phyloP scores from a whole-genome alignment of 257 asterid species.

The Fraxinus americana region DNA sequence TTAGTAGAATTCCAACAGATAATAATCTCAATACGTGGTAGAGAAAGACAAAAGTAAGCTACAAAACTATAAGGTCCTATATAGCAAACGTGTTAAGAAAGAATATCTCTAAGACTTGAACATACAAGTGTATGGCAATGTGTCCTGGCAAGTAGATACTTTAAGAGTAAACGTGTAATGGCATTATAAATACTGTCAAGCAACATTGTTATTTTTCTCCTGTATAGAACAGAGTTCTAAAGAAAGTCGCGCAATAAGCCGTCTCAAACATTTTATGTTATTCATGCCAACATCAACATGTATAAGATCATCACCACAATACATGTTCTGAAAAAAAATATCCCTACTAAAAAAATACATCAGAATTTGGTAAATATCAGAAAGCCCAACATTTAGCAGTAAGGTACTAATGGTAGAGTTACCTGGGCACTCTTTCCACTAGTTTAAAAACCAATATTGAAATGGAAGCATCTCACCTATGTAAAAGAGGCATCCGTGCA shows the following conservation, averaged over 20 bases:
- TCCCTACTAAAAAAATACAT: not conserved
- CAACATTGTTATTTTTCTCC: not conserved
- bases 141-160: not conserved
- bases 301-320: not conserved
- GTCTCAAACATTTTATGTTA: not conserved
- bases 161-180: not conserved
- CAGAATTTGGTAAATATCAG: not conserved
- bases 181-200: not conserved
- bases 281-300: not conserved
- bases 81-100: not conserved
- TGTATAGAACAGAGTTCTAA: not conserved
- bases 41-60: not conserved
- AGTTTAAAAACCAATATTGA: slow-evolving; percentile 12
- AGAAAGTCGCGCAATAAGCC: not conserved
- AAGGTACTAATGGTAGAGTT: slow-evolving; percentile 5
- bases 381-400: not conserved
- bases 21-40: not conserved
- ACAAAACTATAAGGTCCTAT: not conserved
- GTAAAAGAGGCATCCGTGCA: slow-evolving; percentile 68
- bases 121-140: not conserved
- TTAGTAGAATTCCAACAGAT: not conserved
- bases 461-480: slow-evolving; percentile 47
- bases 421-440: not conserved
- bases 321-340: not conserved
- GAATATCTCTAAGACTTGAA: not conserved